Evolutionary conservation across 441 rosid genomes (phyloP).

Genomic region (Erodium moschatum): DNA sequence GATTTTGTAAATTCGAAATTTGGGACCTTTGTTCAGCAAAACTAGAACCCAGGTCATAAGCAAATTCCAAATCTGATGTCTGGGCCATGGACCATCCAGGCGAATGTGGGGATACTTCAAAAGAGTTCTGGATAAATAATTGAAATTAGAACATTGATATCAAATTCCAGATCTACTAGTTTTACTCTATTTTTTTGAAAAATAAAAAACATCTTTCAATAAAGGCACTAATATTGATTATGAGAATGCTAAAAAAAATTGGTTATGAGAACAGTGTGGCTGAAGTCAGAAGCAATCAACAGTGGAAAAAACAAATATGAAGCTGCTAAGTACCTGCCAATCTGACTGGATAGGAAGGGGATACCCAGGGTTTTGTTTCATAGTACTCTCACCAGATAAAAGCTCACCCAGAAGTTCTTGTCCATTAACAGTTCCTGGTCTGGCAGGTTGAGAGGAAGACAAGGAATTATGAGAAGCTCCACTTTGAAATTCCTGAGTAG

Average conservation of each 20-base stretch:
- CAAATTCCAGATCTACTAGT: neutral
- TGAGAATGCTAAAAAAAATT: neutral
- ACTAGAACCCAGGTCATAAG: slow-evolving; percentile 33
- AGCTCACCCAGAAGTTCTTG: slow-evolving; percentile 35
- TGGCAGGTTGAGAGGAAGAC: slow-evolving; percentile 30
- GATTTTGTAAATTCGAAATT: slow-evolving; percentile 22
- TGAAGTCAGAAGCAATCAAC: neutral
- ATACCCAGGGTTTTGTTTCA: slow-evolving; percentile 32
- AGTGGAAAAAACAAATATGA: slow-evolving; percentile 1
- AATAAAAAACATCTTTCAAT: neutral
- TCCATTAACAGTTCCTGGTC: slow-evolving; percentile 25
- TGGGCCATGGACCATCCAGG: slow-evolving; percentile 33
- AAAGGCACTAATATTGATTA: slow-evolving; percentile 5
- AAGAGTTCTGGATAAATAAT: slow-evolving; percentile 33
- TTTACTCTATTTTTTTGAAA: neutral
- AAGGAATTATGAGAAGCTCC: slow-evolving; percentile 29
- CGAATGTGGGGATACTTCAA: slow-evolving; percentile 29
- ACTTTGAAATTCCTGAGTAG: slow-evolving; percentile 29
- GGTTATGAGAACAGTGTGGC: neutral
- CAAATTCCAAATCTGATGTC: slow-evolving; percentile 35
- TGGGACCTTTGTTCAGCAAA: slow-evolving; percentile 42
- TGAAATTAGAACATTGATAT: slow-evolving; percentile 24
- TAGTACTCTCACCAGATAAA: slow-evolving; percentile 26
- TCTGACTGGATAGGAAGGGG: slow-evolving; percentile 40
- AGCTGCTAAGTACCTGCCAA: slow-evolving; percentile 56